A percentile compares a stretch with the other conserved stretches of the same genome.
Conservation (phyloP, 305 asterid genomes). For the Petunia hybrid region DNA sequence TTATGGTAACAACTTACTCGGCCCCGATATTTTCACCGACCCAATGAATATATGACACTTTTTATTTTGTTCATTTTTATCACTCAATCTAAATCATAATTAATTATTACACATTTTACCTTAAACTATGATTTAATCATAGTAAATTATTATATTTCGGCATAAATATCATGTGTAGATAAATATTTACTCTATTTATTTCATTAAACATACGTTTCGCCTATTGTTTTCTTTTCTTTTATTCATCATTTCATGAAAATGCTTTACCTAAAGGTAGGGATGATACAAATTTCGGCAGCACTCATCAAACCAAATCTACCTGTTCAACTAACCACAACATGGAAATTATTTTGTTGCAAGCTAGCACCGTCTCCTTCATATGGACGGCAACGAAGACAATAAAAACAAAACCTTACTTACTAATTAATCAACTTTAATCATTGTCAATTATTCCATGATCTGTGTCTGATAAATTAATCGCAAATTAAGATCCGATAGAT, state of each 20-base stretch:
- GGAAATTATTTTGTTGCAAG: neutral
- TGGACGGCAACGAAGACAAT: neutral
- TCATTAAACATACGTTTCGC: neutral
- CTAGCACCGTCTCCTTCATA: neutral
- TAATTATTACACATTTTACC: too few species aligned
- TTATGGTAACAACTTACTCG: too few species aligned
- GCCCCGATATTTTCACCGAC: too few species aligned
- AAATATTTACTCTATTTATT: neutral
- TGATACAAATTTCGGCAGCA: too few species aligned
- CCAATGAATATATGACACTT: too few species aligned
- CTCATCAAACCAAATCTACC: neutral
- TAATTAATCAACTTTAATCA: neutral
- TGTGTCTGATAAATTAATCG: neutral
- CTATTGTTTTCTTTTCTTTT: neutral
- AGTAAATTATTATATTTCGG: too few species aligned
- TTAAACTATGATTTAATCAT: too few species aligned
- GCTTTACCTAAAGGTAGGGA: neutral
- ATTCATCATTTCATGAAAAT: neutral
- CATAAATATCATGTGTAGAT: too few species aligned
- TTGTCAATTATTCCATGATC: neutral
- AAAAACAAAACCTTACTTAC: neutral
- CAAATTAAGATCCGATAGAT: constrained; percentile 4
- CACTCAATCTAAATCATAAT: too few species aligned
- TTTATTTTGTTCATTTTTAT: too few species aligned
- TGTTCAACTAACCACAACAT: neutral